A percentile compares a stretch with the other conserved stretches of the same genome.
Evolutionary conservation across 2,329 filamentous ascomycete species (phyloP).

Genomic region (Colletotrichum filicis): DNA sequence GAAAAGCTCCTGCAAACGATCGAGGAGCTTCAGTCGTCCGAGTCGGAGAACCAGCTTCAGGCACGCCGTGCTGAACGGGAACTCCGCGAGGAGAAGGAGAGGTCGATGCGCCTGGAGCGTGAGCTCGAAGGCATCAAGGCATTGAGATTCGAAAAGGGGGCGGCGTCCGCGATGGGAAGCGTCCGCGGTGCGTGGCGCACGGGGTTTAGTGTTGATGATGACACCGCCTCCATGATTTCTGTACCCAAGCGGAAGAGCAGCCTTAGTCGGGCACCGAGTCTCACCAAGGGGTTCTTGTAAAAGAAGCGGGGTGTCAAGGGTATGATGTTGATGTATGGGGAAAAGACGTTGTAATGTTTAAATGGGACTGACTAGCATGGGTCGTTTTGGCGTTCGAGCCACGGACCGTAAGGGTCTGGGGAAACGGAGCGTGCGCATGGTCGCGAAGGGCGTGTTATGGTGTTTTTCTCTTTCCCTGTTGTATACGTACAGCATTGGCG

Average conservation of each 20-base stretch:
- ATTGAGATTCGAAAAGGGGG: conserved; percentile 72
- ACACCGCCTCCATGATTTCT: conserved; percentile 56
- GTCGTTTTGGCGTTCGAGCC: conserved; percentile 20
- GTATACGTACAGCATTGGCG: conserved; percentile 12
- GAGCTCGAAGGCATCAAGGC: conserved; percentile 90
- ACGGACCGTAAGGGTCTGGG: not conserved
- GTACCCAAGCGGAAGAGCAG: conserved; percentile 75
- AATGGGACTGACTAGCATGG: conserved; percentile 14
- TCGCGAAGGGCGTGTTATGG: conserved; percentile 15
- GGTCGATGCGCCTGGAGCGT: conserved; percentile 81
- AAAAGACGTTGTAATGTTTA: conserved; percentile 28
- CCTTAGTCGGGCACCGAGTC: conserved; percentile 70
- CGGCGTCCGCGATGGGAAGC: conserved; percentile 45
- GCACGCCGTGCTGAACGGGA: conserved; percentile 90
- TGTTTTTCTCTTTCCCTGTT: conserved; percentile 17
- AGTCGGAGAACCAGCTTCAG: conserved; percentile 83
- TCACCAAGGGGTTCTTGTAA: conserved; percentile 83
- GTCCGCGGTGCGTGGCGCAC: conserved; percentile 45
- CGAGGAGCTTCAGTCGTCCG: conserved; percentile 90
- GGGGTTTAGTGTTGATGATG: conserved; percentile 51
- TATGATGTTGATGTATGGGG: conserved; percentile 4
- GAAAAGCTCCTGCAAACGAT: conserved; percentile 91
- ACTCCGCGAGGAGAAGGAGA: conserved; percentile 88
- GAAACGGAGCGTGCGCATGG: not conserved
- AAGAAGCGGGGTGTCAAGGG: not conserved